Percentiles rank a stretch among this genome's conserved stretches.
These are phyloP conservation scores for Exophiala xenobiotica DNA, from an alignment of 2,329 filamentous ascomycete genomes.

Conservation along the genomic window DNA sequence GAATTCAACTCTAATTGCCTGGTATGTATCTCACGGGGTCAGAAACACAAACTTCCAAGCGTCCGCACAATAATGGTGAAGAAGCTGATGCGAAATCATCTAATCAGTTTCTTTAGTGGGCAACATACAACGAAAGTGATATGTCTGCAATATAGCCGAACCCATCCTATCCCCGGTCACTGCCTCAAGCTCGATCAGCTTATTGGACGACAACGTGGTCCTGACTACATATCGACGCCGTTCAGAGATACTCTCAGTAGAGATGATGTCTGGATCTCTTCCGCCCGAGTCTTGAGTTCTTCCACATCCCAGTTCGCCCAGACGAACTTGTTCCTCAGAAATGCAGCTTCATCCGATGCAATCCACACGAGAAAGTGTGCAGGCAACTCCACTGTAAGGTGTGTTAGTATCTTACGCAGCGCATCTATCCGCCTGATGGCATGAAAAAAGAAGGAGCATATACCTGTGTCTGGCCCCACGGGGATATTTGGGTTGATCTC, in stretches of 20 bases:
- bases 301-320: conserved; percentile 55
- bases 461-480: neutral
- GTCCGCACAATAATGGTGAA: neutral
- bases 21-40: neutral
- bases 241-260: conserved; percentile 14
- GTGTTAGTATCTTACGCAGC: neutral
- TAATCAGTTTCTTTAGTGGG: too few species aligned
- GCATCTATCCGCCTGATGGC: neutral
- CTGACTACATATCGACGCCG: conserved; percentile 13
- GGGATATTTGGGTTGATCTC: conserved; percentile 10
- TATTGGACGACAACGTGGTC: neutral
- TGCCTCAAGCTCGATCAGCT: neutral
- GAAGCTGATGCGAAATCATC: too few species aligned
- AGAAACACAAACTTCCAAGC: neutral
- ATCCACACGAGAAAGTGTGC: conserved; percentile 48
- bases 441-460: neutral
- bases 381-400: conserved; percentile 31
- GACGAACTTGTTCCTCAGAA: conserved; percentile 48
- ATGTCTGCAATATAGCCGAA: neutral
- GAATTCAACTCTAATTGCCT: too few species aligned
- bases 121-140: too few species aligned
- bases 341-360: conserved; percentile 45
- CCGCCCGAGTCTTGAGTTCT: conserved; percentile 45
- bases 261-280: conserved; percentile 34
- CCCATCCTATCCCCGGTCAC: neutral